These are phyloP conservation scores for Ceriops decandra DNA, from an alignment of 345 rosid genomes.

Conservation along the genomic window DNA sequence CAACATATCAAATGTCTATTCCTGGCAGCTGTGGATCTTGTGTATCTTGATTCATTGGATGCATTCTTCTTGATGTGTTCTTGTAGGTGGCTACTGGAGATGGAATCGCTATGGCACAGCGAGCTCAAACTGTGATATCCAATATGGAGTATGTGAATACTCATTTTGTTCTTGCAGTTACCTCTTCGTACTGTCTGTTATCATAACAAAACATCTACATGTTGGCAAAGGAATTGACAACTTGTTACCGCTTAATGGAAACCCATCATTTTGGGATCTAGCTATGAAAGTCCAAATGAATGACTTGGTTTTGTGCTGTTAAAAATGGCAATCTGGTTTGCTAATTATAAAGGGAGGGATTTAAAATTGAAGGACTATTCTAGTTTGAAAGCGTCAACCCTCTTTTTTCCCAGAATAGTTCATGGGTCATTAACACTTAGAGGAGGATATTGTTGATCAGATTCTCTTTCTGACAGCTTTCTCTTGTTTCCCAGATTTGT, in stretches of 20 bases:
- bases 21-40: background rate
- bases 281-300: background rate
- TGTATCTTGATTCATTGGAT: background rate
- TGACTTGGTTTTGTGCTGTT: background rate
- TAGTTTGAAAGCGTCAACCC: too few relatives aligned
- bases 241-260: background rate
- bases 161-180: background rate
- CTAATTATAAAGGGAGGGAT: background rate
- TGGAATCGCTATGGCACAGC: constrained; percentile 95
- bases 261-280: background rate
- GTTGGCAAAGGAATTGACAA: background rate
- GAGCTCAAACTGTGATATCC: constrained; percentile 93
- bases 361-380: background rate
- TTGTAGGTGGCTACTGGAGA: constrained; percentile 94
- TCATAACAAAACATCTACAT: too few relatives aligned
- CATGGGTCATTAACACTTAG: background rate
- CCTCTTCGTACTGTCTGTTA: background rate
- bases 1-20: background rate
- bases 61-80: constrained; percentile 4
- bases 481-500: constrained; percentile 59
- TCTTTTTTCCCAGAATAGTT: background rate
- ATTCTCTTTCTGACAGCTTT: constrained; percentile 7
- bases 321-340: background rate
- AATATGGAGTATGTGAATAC: constrained; percentile 85
- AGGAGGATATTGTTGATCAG: constrained; percentile 1